Conservation (phyloP, 768 basidiomycete species). For the Lentinus tigrinus region DNA sequence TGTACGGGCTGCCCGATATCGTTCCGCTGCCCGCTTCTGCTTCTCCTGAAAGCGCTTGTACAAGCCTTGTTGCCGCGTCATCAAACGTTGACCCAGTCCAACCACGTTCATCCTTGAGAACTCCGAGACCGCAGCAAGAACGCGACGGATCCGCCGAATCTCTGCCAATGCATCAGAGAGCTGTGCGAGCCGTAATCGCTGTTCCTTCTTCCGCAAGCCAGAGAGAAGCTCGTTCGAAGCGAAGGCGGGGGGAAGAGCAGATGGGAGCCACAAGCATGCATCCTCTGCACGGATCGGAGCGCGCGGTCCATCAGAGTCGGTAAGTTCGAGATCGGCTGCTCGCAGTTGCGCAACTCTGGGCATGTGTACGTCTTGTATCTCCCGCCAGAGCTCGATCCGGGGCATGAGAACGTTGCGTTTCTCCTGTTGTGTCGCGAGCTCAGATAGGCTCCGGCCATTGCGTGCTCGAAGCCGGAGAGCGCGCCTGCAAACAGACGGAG, state of each 20-base stretch:
- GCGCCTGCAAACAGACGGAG: neutral
- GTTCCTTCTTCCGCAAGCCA: neutral
- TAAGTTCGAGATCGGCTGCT: neutral
- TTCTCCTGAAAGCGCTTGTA: neutral
- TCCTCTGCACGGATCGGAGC: neutral
- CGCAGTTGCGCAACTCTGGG: constrained; percentile 1
- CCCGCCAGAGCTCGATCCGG: constrained; percentile 11
- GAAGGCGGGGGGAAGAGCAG: neutral
- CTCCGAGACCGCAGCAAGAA: neutral
- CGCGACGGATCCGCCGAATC: constrained; percentile 7
- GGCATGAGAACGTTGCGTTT: neutral
- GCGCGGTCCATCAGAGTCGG: neutral
- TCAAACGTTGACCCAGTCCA: neutral
- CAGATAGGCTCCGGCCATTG: neutral
- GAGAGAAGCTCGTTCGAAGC: neutral
- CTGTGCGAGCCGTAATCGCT: constrained; percentile 13
- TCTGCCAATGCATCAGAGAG: constrained; percentile 5
- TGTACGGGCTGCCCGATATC: neutral
- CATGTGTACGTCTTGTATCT: constrained; percentile 18
- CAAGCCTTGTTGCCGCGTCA: neutral
- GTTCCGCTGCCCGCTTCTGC: neutral
- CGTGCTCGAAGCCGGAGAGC: neutral
- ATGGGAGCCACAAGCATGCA: constrained; percentile 3
- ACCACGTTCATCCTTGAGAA: constrained; percentile 6
- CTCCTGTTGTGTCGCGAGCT: constrained; percentile 3